Base-by-base conservation (phyloP, 2,329 filamentous ascomycete genomes). In the Fusarium anguioides region DNA sequence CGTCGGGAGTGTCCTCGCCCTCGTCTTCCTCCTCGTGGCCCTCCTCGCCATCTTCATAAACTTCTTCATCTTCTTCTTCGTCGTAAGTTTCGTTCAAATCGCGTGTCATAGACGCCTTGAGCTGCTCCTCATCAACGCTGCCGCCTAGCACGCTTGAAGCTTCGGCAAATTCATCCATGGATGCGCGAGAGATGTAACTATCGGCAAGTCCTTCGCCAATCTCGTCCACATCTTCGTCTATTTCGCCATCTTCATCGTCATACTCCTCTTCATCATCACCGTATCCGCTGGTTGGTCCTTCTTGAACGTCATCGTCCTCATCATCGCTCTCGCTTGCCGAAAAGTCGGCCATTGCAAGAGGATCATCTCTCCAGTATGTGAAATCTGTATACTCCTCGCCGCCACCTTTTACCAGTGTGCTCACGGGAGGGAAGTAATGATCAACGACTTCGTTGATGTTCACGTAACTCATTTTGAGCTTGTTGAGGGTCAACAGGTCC, bases 341-440 rank as follows among this genome's bases (percentile, higher is more conserved):
- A 72, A 98, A 98, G 52, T 97, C 92, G 39, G 94, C 92, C 24
- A 97, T 80, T 48, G 97, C 93, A 17, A 95, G 84, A 4, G 94
- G 93, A 45, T 86, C 85, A 64, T 97, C 91, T 64, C 96, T 87
- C 96, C 96, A 99, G 80, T 97, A 99, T 57, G 89, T 95, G 79
- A 99, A 99, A 76, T 99, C 96, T 0, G 96, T 99, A 75, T 92
- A 99, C 57, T 97, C 91, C 76, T 98, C 96, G 14, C 94, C 95
- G 20, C 94, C 95, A 41, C 92, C 91, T 72, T 92, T 93, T 18
- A 97, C 90, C 27, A 99, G 84, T 24, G 94, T 89, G 66, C 90
- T 93, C 14, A 97, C 90, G 3, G 96, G 93, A 8, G 96, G 96
- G 78, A 99, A 99, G 81, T 97, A 98, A 78, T 99, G 96, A 76